Evolutionary conservation across 2,329 filamentous ascomycete species (phyloP), one percentile per base, ranked within the genome.

Genomic region (Blumeria hordei): DNA sequence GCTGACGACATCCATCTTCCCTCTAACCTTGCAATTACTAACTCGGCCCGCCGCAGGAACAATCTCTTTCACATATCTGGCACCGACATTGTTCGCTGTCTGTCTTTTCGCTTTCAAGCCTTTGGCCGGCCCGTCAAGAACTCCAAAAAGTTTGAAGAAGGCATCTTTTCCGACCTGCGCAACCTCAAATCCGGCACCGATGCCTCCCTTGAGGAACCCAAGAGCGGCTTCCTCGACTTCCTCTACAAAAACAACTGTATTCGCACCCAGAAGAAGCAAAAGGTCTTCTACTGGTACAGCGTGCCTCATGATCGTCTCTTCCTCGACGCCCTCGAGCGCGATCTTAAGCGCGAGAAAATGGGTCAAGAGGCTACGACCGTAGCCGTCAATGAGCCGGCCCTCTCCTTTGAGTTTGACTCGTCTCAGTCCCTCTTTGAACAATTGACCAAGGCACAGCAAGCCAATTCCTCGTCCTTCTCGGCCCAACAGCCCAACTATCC

Each of bases 161-260:
- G 92, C 62, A 96, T 98, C 70, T 98, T 98, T 71, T 98, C 92
- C 45, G 92, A 98, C 68, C 74, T 98, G 67, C 85, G 92, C 69
- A 98, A 98, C 69, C 77, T 98, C 62, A 98, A 98, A 72, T 94
- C 92, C 28, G 92, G 92, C 60, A 96, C 90, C 63, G 92, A 98
- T 73, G 92, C 92, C 52, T 95, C 92, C 44, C 80, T 98, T 58
- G 92, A 98, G 71, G 92, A 98, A 73, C 92, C 92, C 55, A 98
- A 98, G 76, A 96, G 90, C 71, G 83, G 85, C 1, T 98, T 98
- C 71, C 78, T 98, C 58, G 92, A 98, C 70, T 98, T 96, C 69
- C 76, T 98, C 47, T 98, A 98, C 80, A 98, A 98, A 77, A 98
- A 98, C 78, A 98, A 98, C 74, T 98, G 92, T 76, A 98, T 98